Conservation (phyloP, 1,139 yeast species). For the Yamadazyma atlantica region DNA sequence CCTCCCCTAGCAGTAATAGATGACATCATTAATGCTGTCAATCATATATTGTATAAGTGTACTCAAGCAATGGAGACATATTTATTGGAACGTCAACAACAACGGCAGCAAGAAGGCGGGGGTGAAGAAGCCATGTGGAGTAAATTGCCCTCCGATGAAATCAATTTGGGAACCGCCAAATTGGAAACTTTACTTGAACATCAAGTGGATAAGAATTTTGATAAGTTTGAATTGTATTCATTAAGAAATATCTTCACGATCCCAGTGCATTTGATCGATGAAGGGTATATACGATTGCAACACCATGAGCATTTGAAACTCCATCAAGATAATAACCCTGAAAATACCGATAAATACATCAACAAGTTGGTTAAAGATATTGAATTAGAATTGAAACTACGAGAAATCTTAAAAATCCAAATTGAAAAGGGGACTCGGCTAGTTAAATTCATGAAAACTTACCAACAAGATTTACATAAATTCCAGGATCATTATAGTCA, state of each 20-base stretch:
- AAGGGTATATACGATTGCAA: conserved; percentile 64
- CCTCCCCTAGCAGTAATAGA: conserved; percentile 87
- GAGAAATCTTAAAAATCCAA: conserved; percentile 43
- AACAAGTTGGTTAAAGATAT: conserved; percentile 39
- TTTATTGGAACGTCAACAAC: conserved; percentile 36
- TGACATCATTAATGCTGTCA: conserved; percentile 86
- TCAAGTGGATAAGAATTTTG: conserved; percentile 81
- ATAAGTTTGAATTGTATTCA: conserved; percentile 81
- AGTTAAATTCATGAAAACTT: conserved; percentile 28
- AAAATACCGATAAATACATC: conserved; percentile 34
- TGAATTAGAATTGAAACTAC: conserved; percentile 43
- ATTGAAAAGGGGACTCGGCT: conserved; percentile 38
- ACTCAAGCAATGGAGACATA: conserved; percentile 77
- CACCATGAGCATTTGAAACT: conserved; percentile 64
- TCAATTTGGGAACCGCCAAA: conserved; percentile 74
- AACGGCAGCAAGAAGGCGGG: conserved; percentile 13
- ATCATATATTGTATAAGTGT: conserved; percentile 80
- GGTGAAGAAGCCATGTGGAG: conserved; percentile 14
- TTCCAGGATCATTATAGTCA: conserved; percentile 19
- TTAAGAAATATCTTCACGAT: conserved; percentile 72
- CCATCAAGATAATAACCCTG: conserved; percentile 12
- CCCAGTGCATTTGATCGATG: conserved; percentile 65
- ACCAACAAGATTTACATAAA: conserved; percentile 28
- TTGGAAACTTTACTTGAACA: conserved; percentile 76
- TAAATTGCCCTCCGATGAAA: conserved; percentile 43